These are phyloP conservation scores for Paecilomyces sp. DNA, from an alignment of 2,329 filamentous ascomycete genomes.

Conservation along the genomic window DNA sequence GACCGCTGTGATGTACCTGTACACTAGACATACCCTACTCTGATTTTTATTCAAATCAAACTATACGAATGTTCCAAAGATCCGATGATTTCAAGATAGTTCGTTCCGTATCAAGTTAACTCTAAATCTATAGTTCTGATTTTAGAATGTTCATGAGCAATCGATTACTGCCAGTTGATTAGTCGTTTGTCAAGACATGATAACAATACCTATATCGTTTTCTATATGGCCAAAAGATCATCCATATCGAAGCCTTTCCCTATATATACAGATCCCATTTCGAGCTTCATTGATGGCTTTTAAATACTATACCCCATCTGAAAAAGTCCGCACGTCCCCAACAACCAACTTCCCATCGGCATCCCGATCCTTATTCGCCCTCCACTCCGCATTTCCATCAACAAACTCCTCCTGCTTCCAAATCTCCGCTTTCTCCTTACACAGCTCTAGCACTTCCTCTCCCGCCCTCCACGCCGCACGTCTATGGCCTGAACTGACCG, in stretches of 20 bases:
- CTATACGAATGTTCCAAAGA: not conserved
- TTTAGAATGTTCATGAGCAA: not conserved
- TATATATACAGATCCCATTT: too few relatives aligned
- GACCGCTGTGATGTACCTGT: slow-evolving; percentile 5
- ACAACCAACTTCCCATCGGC: slow-evolving; percentile 33
- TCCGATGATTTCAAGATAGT: not conserved
- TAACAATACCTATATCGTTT: too few relatives aligned
- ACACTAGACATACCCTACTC: slow-evolving; percentile 23
- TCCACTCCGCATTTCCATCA: slow-evolving; percentile 68
- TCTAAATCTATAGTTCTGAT: not conserved
- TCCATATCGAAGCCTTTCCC: too few relatives aligned
- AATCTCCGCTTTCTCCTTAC: slow-evolving; percentile 83
- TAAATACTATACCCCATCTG: not conserved
- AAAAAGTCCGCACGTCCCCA: not conserved
- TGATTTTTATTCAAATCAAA: not conserved
- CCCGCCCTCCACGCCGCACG: slow-evolving; percentile 80
- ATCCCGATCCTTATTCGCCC: slow-evolving; percentile 73
- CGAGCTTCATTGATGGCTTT: too few relatives aligned
- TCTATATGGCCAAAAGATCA: too few relatives aligned
- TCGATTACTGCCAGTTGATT: too few relatives aligned
- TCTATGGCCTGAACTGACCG: slow-evolving; percentile 75
- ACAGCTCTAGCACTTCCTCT: slow-evolving; percentile 80
- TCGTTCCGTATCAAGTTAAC: not conserved
- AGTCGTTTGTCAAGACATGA: too few relatives aligned
- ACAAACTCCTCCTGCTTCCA: slow-evolving; percentile 92